phyloP scores from a whole-genome alignment of 2,329 filamentous ascomycete genomes.

The Fusarium tjaetaba region DNA sequence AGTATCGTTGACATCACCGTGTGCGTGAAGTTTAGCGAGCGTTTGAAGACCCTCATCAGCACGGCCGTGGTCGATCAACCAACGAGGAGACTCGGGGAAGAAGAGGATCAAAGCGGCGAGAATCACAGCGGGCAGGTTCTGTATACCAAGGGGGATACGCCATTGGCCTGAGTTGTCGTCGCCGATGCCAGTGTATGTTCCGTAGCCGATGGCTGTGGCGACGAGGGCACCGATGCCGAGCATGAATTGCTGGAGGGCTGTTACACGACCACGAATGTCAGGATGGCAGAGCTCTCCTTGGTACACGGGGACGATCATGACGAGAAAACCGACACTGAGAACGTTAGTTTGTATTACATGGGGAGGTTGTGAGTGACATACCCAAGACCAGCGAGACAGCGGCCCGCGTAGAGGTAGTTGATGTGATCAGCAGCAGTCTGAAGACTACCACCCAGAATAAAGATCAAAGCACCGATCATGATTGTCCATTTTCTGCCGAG shows the following conservation, averaged over 20 bases:
- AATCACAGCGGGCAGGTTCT: slow-evolving; percentile 23
- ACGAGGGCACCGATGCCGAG: slow-evolving; percentile 76
- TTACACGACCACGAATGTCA: slow-evolving; percentile 77
- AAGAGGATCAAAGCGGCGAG: slow-evolving; percentile 34
- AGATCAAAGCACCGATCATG: slow-evolving; percentile 73
- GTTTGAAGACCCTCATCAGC: slow-evolving; percentile 71
- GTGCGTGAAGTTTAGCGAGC: slow-evolving; percentile 73
- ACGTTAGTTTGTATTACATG: neutral
- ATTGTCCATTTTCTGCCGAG: slow-evolving; percentile 78
- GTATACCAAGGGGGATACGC: slow-evolving; percentile 34
- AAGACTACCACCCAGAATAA: slow-evolving; percentile 75
- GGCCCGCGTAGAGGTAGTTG: slow-evolving; percentile 73
- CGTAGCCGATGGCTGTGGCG: slow-evolving; percentile 46
- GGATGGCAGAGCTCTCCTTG: slow-evolving; percentile 83
- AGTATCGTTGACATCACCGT: slow-evolving; percentile 70
- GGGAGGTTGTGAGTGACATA: neutral
- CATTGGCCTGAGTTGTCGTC: slow-evolving; percentile 23
- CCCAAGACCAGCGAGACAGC: slow-evolving; percentile 72
- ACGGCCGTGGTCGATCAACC: slow-evolving; percentile 72
- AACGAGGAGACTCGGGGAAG: slow-evolving; percentile 39
- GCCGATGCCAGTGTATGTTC: slow-evolving; percentile 5
- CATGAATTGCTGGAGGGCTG: slow-evolving; percentile 83
- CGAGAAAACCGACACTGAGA: slow-evolving; percentile 34
- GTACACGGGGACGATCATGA: slow-evolving; percentile 64
- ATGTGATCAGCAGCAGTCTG: slow-evolving; percentile 73